phyloP scores from a whole-genome alignment of 495 filamentous ascomycete genomes.

The Clavariopsis aquatica region DNA sequence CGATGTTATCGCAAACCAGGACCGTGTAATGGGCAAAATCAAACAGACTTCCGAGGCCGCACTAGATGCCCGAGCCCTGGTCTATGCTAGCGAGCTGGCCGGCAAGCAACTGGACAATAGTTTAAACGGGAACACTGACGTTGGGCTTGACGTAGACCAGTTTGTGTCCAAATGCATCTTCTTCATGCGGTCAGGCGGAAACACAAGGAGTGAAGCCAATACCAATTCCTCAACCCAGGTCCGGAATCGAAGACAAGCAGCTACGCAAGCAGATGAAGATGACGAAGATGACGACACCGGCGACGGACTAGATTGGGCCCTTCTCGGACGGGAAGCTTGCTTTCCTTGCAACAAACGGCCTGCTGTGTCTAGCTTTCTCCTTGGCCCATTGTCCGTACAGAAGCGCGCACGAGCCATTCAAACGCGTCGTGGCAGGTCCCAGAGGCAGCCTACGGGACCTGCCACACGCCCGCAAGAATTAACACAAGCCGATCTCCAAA shows the following conservation, averaged over 20 bases:
- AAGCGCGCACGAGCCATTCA: constrained; percentile 74
- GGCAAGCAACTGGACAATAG: constrained; percentile 71
- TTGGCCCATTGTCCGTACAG: constrained; percentile 86
- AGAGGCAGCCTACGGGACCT: constrained; percentile 61
- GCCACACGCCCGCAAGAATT: constrained; percentile 72
- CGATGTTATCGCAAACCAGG: constrained; percentile 62
- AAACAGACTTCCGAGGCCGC: constrained; percentile 93
- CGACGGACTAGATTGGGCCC: constrained; percentile 85
- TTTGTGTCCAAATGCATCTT: constrained; percentile 89
- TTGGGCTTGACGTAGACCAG: constrained; percentile 85
- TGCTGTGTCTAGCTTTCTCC: constrained; percentile 76
- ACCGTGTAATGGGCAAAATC: constrained; percentile 65
- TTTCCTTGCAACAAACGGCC: constrained; percentile 73
- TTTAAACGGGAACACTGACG: constrained; percentile 65
- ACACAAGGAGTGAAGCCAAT: constrained; percentile 17
- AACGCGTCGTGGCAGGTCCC: constrained; percentile 59
- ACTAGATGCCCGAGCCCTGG: constrained; percentile 81
- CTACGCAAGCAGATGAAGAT: constrained; percentile 51
- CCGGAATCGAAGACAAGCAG: constrained; percentile 41
- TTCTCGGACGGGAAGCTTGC: constrained; percentile 74
- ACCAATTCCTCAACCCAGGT: constrained; percentile 45
- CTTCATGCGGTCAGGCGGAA: constrained; percentile 71
- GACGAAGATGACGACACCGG: constrained; percentile 57
- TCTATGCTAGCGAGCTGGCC: constrained; percentile 73
- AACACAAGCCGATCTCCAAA: constrained; percentile 66